A percentile compares a stretch with the other conserved stretches of the same genome.
These are phyloP conservation scores for Didymella pinodella DNA, from an alignment of 2,329 filamentous ascomycete species.

Conservation along the genomic window DNA sequence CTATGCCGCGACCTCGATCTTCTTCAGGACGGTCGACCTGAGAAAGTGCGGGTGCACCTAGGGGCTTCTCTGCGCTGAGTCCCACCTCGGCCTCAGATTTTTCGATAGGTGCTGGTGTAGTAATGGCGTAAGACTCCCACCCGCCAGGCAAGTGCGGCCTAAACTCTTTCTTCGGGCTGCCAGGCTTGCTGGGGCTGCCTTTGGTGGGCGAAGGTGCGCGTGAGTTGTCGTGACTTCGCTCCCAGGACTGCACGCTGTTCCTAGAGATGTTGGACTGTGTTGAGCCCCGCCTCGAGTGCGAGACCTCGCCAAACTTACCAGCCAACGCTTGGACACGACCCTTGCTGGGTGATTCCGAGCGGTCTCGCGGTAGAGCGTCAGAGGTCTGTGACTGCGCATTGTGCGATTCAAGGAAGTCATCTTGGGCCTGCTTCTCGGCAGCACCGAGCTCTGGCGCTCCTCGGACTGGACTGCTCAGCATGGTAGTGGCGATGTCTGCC, in stretches of 20 bases:
- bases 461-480: constrained; percentile 33
- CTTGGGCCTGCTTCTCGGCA: constrained; percentile 46
- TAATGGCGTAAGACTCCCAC: constrained; percentile 61
- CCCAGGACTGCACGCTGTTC: constrained; percentile 52
- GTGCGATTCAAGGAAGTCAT: constrained; percentile 48
- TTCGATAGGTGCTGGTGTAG: constrained; percentile 46
- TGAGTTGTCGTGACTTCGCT: constrained; percentile 50
- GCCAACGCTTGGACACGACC: constrained; percentile 61
- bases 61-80: constrained; percentile 21
- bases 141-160: constrained; percentile 61
- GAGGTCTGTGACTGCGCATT: constrained; percentile 38
- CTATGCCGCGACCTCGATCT: constrained; percentile 35
- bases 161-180: constrained; percentile 52
- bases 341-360: constrained; percentile 58
- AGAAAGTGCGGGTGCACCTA: constrained; percentile 32
- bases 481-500: constrained; percentile 47
- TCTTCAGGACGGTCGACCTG: constrained; percentile 35
- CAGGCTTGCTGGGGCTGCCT: constrained; percentile 44
- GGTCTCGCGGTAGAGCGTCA: constrained; percentile 42
- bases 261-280: constrained; percentile 54
- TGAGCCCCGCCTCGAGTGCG: constrained; percentile 57
- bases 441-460: constrained; percentile 35
- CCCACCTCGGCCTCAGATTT: constrained; percentile 41
- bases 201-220: constrained; percentile 45
- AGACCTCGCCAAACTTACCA: constrained; percentile 58